Base-by-base conservation (phyloP, 148 eudicot genomes). In the Nepenthes mirabilis region DNA sequence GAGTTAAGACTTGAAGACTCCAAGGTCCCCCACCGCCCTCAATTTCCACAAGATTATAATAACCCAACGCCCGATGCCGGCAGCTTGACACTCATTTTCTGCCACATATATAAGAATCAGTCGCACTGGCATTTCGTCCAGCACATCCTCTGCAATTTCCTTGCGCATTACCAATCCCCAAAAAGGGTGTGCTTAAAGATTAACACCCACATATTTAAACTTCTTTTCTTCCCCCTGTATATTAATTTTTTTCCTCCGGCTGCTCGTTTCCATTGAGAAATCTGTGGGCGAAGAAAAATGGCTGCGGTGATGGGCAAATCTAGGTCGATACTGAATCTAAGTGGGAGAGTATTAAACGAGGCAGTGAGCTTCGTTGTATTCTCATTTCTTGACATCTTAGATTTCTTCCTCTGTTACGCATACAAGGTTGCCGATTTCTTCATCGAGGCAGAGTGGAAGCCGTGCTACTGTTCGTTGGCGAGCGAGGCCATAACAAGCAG, bases 371-470 rank as follows among this genome's bases (percentile, higher is more conserved):
- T 81, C 74, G 1, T 84, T 1, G 65, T 84, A 2, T 84, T 84
- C 66, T 59, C 60, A 2, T 0, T 76, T 12, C 71, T 84, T 1
- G 90, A 84, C 72, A 4, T 81, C 11, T n/a, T 81, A 1, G 86
- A 84, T 65, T 45, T 79, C 59, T 1, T 84, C 6, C 72, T 84
- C 2, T 84, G 90, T 57, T 78, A 71, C 53, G 64, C 49, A 0
- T 84, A 69, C 78, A 84, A 79, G 45, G 52, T 68, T 0, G 62
- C 60, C 1, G 90, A 84, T 68, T 84, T 78, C 68, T 0, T 84
- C 3, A 36, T 81, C 14, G 86, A 84, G 57, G 73, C 83, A 1
- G 82, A 81, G 50, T 84, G 86, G 90, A 72, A 67, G 56, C 78
- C 86, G 2, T 84, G 90, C 34, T 84, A 84, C 40, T 81, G 86